A percentile compares a stretch with the other conserved stretches of the same genome.
Conservation (phyloP, 176 grass and related monocot genomes). For the Oryza rufipogon region DNA sequence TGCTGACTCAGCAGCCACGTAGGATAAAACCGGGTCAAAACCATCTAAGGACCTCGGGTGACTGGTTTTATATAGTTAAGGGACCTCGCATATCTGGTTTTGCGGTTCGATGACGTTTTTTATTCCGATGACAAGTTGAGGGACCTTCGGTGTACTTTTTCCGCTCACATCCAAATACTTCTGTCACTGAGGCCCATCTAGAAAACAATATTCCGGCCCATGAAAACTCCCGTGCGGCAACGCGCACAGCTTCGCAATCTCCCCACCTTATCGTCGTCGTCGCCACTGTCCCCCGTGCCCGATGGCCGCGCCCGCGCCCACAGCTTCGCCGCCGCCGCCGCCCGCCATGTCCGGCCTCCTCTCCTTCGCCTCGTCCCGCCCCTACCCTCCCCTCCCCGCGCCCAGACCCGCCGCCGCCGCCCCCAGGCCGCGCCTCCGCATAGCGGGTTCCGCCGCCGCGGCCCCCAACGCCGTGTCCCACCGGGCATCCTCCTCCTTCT, state of each 20-base stretch:
- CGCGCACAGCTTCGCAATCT: too few relatives aligned
- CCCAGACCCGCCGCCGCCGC: neutral
- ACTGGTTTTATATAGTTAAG: too few relatives aligned
- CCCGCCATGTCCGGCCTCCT: conserved; percentile 33
- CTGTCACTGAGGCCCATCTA: too few relatives aligned
- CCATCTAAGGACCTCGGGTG: accelerated
- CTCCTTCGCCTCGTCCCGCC: conserved; percentile 35
- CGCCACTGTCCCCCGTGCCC: neutral
- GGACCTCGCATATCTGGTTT: too few relatives aligned
- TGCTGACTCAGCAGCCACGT: too few relatives aligned
- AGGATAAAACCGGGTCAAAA: too few relatives aligned
- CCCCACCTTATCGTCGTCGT: conserved; percentile 44
- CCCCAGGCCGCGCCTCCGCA: conserved; percentile 4
- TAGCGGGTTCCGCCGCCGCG: conserved; percentile 26
- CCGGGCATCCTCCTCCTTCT: neutral
- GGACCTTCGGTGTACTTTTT: too few relatives aligned
- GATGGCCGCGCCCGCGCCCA: conserved; percentile 41
- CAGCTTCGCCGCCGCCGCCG: conserved; percentile 5
- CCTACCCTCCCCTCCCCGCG: conserved; percentile 39
- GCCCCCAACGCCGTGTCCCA: neutral
- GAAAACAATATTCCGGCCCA: too few relatives aligned
- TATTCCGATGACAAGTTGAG: too few relatives aligned
- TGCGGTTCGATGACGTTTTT: too few relatives aligned
- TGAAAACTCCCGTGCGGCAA: too few relatives aligned
- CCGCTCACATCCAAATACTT: too few relatives aligned